Evolutionary conservation across 305 asterid genomes (phyloP).

Genomic region (Withania somnifera): DNA sequence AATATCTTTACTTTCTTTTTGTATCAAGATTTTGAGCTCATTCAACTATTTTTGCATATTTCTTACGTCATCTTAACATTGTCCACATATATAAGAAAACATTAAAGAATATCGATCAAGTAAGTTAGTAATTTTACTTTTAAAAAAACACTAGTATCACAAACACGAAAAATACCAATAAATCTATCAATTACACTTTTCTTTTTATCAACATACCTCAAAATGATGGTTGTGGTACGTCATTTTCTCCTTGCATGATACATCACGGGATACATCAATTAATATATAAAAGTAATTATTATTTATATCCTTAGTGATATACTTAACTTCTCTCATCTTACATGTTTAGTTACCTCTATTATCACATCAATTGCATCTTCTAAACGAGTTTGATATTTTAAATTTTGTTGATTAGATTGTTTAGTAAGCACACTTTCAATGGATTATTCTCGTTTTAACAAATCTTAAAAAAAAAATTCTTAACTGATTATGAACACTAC

Average conservation of each 20-base stretch:
- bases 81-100: not conserved
- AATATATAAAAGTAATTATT: not conserved
- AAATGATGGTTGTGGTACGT: not conserved
- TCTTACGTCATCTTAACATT: conserved; percentile 12
- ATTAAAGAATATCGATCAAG: not conserved
- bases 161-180: not conserved
- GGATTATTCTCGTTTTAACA: not conserved
- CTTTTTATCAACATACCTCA: not conserved
- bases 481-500: not conserved
- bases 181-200: not conserved
- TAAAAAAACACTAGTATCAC: not conserved
- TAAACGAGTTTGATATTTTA: no score
- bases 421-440: no score
- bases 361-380: no score
- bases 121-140: not conserved
- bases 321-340: no score
- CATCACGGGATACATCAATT: not conserved
- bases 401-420: no score
- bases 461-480: not conserved
- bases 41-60: no score
- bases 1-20: no score
- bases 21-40: no score
- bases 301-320: no score
- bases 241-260: conserved; percentile 2
- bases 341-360: no score